phyloP scores from a whole-genome alignment of 257 asterid genomes.

The Nicotiana attenuata region DNA sequence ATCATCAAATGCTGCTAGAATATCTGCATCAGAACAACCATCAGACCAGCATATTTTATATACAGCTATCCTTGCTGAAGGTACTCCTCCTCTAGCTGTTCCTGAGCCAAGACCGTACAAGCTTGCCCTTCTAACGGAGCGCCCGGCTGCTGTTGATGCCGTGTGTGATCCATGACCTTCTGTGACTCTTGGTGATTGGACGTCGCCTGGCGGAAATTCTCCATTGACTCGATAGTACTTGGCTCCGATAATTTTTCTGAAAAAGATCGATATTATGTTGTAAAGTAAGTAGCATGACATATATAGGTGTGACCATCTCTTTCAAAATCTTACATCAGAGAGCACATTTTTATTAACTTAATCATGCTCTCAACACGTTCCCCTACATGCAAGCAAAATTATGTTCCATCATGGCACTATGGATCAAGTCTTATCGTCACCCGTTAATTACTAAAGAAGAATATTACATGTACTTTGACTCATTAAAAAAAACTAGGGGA shows the following conservation, averaged over 20 bases:
- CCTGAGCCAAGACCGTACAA: conserved; percentile 38
- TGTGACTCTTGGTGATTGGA: conserved; percentile 49
- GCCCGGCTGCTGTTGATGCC: conserved; percentile 51
- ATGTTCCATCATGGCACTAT: no score
- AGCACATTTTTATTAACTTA: no score
- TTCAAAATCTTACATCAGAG: no score
- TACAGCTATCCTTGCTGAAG: conserved; percentile 48
- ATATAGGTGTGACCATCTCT: no score
- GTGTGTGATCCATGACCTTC: conserved; percentile 65
- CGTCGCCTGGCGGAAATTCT: conserved; percentile 9
- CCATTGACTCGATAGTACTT: conserved; percentile 44
- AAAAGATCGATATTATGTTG: not conserved
- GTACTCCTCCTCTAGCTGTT: conserved; percentile 56
- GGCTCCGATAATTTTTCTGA: conserved; percentile 63
- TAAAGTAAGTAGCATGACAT: no score
- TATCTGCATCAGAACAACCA: conserved; percentile 44
- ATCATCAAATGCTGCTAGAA: conserved; percentile 67
- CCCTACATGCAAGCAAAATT: no score
- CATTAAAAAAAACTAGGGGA: no score
- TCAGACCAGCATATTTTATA: conserved; percentile 56
- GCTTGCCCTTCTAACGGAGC: conserved; percentile 30
- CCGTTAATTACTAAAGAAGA: no score
- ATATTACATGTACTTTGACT: no score
- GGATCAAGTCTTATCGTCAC: no score
- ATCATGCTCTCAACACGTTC: no score